Percentiles rank a stretch among this genome's conserved stretches.
phyloP scores from a whole-genome alignment of 2,329 filamentous ascomycete genomes.

The Stromatinia cepivora region DNA sequence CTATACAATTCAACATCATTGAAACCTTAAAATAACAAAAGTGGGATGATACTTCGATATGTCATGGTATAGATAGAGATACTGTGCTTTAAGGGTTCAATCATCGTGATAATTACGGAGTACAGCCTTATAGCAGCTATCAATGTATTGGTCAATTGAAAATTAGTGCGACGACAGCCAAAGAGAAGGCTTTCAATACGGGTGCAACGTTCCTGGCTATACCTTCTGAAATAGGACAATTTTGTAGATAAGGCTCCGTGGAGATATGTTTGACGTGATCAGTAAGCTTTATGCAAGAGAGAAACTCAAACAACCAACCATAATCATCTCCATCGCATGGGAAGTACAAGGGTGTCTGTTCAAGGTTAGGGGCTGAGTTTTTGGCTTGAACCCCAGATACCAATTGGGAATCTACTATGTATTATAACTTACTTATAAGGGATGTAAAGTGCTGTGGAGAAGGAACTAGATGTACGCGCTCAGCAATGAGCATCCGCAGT shows the following conservation, averaged over 20 bases:
- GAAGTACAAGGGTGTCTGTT: not conserved
- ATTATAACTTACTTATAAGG: not conserved
- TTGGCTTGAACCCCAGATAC: not conserved
- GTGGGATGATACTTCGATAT: conserved; percentile 2
- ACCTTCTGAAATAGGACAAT: conserved; percentile 8
- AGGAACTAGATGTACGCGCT: conserved; percentile 4
- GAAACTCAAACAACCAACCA: not conserved
- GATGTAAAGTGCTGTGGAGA: conserved; percentile 5
- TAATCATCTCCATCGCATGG: not conserved
- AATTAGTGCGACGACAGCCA: conserved; percentile 9
- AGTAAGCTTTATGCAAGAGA: conserved; percentile 7
- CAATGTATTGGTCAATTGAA: not conserved
- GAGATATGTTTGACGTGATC: conserved; percentile 14
- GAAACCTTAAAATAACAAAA: conserved; percentile 13
- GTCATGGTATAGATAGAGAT: conserved; percentile 6
- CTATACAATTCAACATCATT: not conserved
- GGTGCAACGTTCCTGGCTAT: not conserved
- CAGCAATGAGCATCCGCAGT: not conserved
- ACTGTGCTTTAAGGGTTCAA: conserved; percentile 1
- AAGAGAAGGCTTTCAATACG: conserved; percentile 14
- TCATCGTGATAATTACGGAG: not conserved
- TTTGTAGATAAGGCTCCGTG: conserved; percentile 18
- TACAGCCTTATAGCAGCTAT: conserved; percentile 7
- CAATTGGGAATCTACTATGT: no score
- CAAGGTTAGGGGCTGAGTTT: not conserved